These are phyloP conservation scores for Solanum medicagineum DNA, from an alignment of 257 asterid species.

Conservation along the genomic window DNA sequence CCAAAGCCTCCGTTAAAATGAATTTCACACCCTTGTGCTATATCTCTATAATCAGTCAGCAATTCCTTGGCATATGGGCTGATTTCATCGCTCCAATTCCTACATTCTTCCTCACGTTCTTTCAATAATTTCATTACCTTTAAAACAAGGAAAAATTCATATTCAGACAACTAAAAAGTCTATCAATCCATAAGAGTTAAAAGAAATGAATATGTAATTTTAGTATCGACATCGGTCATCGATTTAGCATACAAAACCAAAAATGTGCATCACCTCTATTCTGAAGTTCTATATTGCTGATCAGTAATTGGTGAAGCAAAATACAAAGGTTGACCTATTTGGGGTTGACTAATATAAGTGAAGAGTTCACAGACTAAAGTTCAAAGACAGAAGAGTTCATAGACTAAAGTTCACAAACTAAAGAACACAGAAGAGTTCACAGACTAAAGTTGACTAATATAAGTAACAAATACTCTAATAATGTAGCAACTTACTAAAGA, in stretches of 20 bases:
- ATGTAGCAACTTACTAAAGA: too few species aligned
- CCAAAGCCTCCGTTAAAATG: neutral
- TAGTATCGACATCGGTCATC: neutral
- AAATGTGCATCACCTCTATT: neutral
- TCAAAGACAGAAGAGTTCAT: too few species aligned
- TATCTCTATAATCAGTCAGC: neutral
- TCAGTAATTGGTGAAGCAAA: neutral
- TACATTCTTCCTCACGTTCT: neutral
- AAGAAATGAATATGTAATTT: neutral
- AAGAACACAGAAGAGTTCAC: too few species aligned
- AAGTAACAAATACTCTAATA: too few species aligned
- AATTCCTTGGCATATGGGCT: neutral
- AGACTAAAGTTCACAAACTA: too few species aligned
- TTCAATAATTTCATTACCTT: neutral
- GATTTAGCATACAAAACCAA: neutral
- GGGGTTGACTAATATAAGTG: neutral
- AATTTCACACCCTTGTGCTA: neutral
- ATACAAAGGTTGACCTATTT: neutral
- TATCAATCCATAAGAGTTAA: neutral
- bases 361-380: too few species aligned
- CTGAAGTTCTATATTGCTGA: neutral
- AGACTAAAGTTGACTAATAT: too few species aligned
- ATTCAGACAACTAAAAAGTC: too few species aligned
- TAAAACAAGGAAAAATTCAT: too few species aligned
- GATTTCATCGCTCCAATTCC: neutral